A percentile compares a stretch with the other conserved stretches of the same genome.
Conservation (phyloP, 2,329 filamentous ascomycete genomes). For the Teratosphaeria gauchensis region DNA sequence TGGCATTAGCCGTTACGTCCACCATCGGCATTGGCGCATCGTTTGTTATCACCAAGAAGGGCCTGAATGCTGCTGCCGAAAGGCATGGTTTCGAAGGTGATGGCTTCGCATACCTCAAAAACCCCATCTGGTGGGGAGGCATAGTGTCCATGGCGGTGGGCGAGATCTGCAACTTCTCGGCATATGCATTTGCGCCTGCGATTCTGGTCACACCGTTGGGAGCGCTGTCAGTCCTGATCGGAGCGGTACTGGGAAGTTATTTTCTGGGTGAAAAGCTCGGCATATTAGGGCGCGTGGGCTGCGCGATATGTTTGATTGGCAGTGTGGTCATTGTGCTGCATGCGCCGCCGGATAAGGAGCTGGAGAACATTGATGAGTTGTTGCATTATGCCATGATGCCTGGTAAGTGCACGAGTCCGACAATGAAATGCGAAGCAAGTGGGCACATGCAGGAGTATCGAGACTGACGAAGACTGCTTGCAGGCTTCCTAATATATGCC, state of each 20-base stretch:
- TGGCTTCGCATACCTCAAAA: constrained; percentile 86
- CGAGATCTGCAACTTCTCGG: constrained; percentile 94
- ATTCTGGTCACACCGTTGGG: constrained; percentile 94
- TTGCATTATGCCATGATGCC: constrained; percentile 82
- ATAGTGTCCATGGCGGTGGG: constrained; percentile 84
- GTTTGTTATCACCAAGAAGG: constrained; percentile 99
- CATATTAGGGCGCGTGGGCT: constrained; percentile 84
- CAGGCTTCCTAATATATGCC: constrained; percentile 86
- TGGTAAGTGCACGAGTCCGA: constrained; percentile 47
- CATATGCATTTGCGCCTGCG: constrained; percentile 96
- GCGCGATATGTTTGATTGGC: constrained; percentile 90
- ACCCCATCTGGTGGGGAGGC: constrained; percentile 95
- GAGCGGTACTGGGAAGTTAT: constrained; percentile 85
- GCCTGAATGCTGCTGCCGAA: constrained; percentile 81
- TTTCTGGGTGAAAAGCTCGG: constrained; percentile 86
- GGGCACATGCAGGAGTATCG: not conserved
- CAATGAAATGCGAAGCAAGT: not conserved
- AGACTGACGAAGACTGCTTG: constrained; percentile 1
- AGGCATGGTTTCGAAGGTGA: constrained; percentile 94
- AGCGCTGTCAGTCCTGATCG: constrained; percentile 88
- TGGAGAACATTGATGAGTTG: constrained; percentile 85
- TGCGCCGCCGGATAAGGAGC: constrained; percentile 86
- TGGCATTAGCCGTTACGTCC: constrained; percentile 64
- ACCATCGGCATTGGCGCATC: constrained; percentile 65
- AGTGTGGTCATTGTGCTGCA: constrained; percentile 97